These are phyloP conservation scores for Penicillium macrosclerotiorum DNA, from an alignment of 495 filamentous ascomycete species.

Conservation along the genomic window DNA sequence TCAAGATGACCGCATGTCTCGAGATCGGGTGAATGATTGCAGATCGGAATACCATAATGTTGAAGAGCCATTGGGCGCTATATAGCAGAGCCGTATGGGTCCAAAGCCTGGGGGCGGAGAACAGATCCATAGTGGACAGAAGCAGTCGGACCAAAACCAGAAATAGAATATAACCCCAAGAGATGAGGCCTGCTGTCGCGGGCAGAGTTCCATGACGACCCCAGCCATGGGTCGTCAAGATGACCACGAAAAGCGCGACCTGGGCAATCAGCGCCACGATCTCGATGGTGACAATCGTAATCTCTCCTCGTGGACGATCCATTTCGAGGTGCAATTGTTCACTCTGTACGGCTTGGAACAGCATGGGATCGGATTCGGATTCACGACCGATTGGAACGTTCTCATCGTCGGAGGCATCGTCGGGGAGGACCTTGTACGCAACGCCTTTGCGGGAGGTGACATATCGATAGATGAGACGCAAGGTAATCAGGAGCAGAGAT, in stretches of 20 bases:
- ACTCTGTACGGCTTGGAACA: conserved; percentile 62
- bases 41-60: conserved; percentile 76
- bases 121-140: conserved; percentile 63
- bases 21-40: conserved; percentile 72
- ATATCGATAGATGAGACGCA: conserved; percentile 53
- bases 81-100: conserved; percentile 92
- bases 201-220: conserved; percentile 57
- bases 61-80: conserved; percentile 75
- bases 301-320: conserved; percentile 72
- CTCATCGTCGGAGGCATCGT: conserved; percentile 46
- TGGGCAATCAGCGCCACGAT: conserved; percentile 68
- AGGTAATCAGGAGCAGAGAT: conserved; percentile 65
- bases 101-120: conserved; percentile 73
- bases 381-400: conserved; percentile 45
- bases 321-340: conserved; percentile 69
- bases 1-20: conserved; percentile 53
- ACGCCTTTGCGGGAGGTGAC: conserved; percentile 37
- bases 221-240: conserved; percentile 54
- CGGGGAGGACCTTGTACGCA: conserved; percentile 33
- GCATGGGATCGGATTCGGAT: conserved; percentile 64
- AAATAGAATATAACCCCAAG: conserved; percentile 80
- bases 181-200: conserved; percentile 60
- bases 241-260: conserved; percentile 62
- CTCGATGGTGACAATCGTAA: conserved; percentile 67
- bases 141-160: conserved; percentile 72